Percentiles rank a stretch among this genome's conserved stretches.
phyloP scores from a whole-genome alignment of 2,329 filamentous ascomycete species.

The Neofusicoccum kwambonambiense region DNA sequence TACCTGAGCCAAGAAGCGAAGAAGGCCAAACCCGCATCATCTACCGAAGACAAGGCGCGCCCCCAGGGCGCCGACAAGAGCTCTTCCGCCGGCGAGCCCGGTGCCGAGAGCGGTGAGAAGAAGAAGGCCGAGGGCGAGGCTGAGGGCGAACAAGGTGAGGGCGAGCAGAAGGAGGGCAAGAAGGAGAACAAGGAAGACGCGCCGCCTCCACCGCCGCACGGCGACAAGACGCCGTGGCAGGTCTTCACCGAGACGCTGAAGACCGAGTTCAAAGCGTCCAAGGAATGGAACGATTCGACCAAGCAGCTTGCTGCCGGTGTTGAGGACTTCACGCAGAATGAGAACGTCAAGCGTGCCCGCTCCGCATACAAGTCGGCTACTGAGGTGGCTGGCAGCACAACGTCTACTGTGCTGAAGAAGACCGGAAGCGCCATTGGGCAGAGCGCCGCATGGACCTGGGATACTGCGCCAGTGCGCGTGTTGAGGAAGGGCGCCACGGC shows the following conservation, averaged over 20 bases:
- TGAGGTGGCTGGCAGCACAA: constrained; percentile 75
- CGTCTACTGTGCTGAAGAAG: constrained; percentile 75
- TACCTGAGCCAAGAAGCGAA: constrained; percentile 34
- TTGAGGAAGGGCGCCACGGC: constrained; percentile 81
- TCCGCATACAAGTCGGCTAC: constrained; percentile 86
- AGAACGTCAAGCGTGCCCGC: constrained; percentile 80
- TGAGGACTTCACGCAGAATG: constrained; percentile 89
- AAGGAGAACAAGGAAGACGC: constrained; percentile 57
- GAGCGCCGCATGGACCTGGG: constrained; percentile 95
- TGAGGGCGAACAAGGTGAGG: constrained; percentile 46
- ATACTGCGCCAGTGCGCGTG: constrained; percentile 89
- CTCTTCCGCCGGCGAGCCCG: constrained; percentile 31
- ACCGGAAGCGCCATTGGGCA: constrained; percentile 87
- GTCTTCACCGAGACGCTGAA: constrained; percentile 98
- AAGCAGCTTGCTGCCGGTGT: constrained; percentile 89
- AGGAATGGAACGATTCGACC: constrained; percentile 98
- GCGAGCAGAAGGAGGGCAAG: constrained; percentile 51
- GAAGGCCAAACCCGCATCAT: constrained; percentile 22
- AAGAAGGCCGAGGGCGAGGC: constrained; percentile 40
- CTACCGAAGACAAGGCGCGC: constrained; percentile 29
- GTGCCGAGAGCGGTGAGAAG: constrained; percentile 29
- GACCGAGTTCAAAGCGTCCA: constrained; percentile 90
- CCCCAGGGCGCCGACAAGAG: constrained; percentile 32
- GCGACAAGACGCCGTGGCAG: constrained; percentile 97
- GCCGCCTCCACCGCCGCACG: constrained; percentile 86